phyloP scores from a whole-genome alignment of 208 protist genomes.

The Trypanosoma grayi region DNA sequence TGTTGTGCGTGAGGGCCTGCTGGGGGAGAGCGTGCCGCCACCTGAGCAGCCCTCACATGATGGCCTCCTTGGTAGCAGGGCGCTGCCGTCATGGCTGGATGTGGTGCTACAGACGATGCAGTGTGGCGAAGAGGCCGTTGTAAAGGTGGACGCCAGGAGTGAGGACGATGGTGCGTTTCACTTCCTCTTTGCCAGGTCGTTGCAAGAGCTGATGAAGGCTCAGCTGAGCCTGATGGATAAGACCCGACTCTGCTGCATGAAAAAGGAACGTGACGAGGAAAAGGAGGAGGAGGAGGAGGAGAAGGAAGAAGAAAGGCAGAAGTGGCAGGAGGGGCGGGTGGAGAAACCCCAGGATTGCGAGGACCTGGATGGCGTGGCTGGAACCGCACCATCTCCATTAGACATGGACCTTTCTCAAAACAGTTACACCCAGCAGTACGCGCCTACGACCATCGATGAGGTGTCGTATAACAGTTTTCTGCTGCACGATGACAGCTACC shows the following conservation, averaged over 20 bases:
- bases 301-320: too few relatives aligned
- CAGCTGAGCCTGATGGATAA: not conserved
- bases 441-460: too few relatives aligned
- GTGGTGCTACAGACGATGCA: conserved; percentile 16
- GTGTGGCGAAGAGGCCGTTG: conserved; percentile 1
- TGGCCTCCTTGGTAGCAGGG: conserved; percentile 4
- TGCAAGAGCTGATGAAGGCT: not conserved
- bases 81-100: conserved; percentile 21
- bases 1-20: not conserved
- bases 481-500: conserved; percentile 4
- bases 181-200: not conserved
- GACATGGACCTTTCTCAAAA: too few relatives aligned
- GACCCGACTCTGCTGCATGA: not conserved
- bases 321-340: too few relatives aligned
- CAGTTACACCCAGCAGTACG: too few relatives aligned
- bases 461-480: not conserved
- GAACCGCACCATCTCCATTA: too few relatives aligned
- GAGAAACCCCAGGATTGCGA: too few relatives aligned
- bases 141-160: not conserved
- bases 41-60: not conserved
- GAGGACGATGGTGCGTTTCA: conserved; percentile 17
- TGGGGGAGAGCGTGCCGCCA: not conserved
- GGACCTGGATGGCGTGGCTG: too few relatives aligned
- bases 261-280: not conserved
- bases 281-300: not conserved